phyloP scores from a whole-genome alignment of 2,329 filamentous ascomycete genomes.

The Gliomastix tumulicola region DNA sequence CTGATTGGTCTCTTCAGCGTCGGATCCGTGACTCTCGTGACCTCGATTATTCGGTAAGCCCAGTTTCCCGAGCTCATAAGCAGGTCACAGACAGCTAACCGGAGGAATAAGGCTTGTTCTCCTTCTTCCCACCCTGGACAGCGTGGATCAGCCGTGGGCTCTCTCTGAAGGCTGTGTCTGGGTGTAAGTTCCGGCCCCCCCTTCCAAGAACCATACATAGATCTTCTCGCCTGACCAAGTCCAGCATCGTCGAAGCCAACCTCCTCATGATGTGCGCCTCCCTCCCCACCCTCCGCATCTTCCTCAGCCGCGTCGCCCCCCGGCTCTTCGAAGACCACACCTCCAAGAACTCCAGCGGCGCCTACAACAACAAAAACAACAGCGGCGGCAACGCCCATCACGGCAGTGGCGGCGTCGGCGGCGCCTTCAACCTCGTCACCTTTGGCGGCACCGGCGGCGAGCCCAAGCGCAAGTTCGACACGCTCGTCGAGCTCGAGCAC shows the following conservation, averaged over 20 bases:
- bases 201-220: background rate
- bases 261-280: constrained; percentile 28
- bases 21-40: constrained; percentile 21
- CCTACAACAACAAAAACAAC: constrained; percentile 1
- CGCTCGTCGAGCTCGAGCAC: constrained; percentile 6
- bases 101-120: too few relatives aligned
- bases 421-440: constrained; percentile 2
- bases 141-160: constrained; percentile 15
- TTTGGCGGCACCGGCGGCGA: constrained; percentile 5
- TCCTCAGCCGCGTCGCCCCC: constrained; percentile 22
- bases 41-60: constrained; percentile 14
- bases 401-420: constrained; percentile 3
- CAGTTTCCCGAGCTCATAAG: background rate
- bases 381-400: background rate
- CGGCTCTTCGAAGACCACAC: constrained; percentile 10
- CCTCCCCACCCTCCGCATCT: constrained; percentile 25
- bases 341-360: background rate
- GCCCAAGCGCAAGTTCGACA: constrained; percentile 5
- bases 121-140: constrained; percentile 11
- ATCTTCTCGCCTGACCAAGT: background rate
- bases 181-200: constrained; percentile 9
- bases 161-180: constrained; percentile 11
- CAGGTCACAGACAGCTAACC: too few relatives aligned
- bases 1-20: constrained; percentile 32
- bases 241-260: constrained; percentile 23